Base-by-base conservation (phyloP, 2,329 filamentous ascomycete genomes). In the Xylaria sp. region DNA sequence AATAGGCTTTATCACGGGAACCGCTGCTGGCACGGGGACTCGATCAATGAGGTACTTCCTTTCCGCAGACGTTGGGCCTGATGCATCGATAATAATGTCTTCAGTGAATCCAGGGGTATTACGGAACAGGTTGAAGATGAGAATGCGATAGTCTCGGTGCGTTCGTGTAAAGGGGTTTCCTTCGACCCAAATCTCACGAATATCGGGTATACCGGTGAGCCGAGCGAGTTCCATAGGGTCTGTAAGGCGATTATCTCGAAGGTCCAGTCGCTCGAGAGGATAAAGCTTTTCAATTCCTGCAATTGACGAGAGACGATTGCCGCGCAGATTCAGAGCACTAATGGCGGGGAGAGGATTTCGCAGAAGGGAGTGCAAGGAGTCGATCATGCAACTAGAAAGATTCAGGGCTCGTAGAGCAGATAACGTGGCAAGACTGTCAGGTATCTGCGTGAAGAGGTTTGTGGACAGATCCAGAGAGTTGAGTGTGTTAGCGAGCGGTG, bases 381-480 rank as follows among this genome's bases (percentile, higher is more conserved):
- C 90, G 64, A 99, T 97, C 92, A 97, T 97, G 80, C 93, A 97
- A 69, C 96, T 90, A 3, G 93, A 96, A 30, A 99, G 80, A 69
- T 99, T 97, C 57, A 99, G 78, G 23, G 94, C 92, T 65, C 92
- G 87, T n/a, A 99, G 82, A 34, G 91, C 88, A 18, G 91, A 92
- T 59, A 99, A 79, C 8, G 85, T 90, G 10, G 92, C 89, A 59
- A 99, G 78, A 68, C 90, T 94, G 73, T 97, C 94, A 0, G 94
- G 94, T 57, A 97, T 89, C 73, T 97, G 90, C n/a, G 86, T 87
- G 73, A 99, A 96, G 37, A 96, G 84, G 70, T 99, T 99, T 54
- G 86, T 87, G 0, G 94, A 97, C 52, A 99, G 79, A 72, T 99
- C 94, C 57, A 99, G 81, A 0, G 94, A 97, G 70, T 93, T 90